Evolutionary conservation across 1,284 basidiomycete genomes (phyloP), one percentile per base, ranked within the genome.

Genomic region (Moesziomyces globuligerus): DNA sequence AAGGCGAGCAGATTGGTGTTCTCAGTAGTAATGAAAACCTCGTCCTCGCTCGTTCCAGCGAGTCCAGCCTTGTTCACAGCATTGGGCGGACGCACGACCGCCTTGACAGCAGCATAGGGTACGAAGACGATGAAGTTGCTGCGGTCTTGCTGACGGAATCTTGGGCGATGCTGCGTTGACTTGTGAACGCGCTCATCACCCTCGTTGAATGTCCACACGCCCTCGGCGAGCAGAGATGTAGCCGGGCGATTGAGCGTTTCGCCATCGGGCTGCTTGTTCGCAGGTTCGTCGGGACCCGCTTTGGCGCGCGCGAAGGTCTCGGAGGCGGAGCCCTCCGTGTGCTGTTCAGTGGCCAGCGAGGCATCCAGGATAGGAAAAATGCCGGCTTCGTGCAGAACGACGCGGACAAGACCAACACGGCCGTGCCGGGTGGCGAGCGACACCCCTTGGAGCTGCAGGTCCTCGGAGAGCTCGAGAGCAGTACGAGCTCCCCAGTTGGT

Each of bases 1-100:
- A 86, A 74, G 8, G 85, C 82, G 21, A 87, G 70, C 28, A 85
- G 82, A 23, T 84, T 84, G 8, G 86, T 75, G 25, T 83, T 73
- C 32, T 86, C 60, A 3, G 79, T 80, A 10, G 86, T 72, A 21
- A 86, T 83, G 58, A 85, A 84, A 21, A 78, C 80, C 70, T 86
- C 83, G 59, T 86, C 83, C 47, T 76, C 70, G 6, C 72, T 71
- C 23, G 79, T 72, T 1, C 83, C 65, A 9, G 47, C 44, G 18
- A 56, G 25, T 18, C 47, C 55, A 3, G 43, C 39, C 21, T 74
- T 60, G 71, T 74, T 26, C 79, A 25, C 10, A 66, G 67, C 52
- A 18, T 53, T 40, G 43, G 61, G 51, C 38, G 60, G 59, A 23
- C 51, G 46, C 29, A 78, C 42, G 39, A 65, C 40, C 54, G 41